Conservation (phyloP, 192 early-diverging fungal genomes). For the Podila minutissima region DNA sequence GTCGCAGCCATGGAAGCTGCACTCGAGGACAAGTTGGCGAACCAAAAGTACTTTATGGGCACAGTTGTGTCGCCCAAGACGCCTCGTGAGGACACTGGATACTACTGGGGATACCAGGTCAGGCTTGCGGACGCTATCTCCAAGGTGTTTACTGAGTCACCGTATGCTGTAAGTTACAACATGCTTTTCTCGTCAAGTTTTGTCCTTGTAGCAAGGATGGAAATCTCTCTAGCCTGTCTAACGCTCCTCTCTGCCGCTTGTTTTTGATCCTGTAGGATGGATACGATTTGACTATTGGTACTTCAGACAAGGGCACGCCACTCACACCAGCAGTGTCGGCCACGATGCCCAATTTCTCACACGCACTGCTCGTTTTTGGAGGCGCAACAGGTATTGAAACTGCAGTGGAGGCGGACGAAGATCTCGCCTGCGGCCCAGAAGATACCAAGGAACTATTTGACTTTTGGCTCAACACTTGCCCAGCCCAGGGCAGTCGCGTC, state of each 20-base stretch:
- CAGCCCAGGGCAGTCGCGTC: constrained; percentile 65
- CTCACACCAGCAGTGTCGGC: constrained; percentile 14
- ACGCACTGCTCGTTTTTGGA: constrained; percentile 74
- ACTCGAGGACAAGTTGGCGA: constrained; percentile 24
- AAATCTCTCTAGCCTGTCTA: too few species aligned
- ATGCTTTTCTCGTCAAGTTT: background rate
- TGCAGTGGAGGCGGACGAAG: constrained; percentile 70
- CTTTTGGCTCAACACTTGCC: constrained; percentile 65
- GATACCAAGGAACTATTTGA: constrained; percentile 72
- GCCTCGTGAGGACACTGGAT: constrained; percentile 66
- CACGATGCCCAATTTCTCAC: constrained; percentile 45
- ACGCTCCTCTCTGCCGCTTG: background rate
- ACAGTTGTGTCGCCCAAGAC: constrained; percentile 66
- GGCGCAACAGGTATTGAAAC: constrained; percentile 72
- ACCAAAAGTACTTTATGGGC: constrained; percentile 57
- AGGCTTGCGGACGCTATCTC: constrained; percentile 67
- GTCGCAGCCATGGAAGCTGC: constrained; percentile 43
- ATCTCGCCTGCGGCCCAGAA: constrained; percentile 60
- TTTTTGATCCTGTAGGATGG: constrained; percentile 50
- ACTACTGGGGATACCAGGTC: constrained; percentile 79
- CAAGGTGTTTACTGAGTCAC: constrained; percentile 67
- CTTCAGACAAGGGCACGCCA: constrained; percentile 55
- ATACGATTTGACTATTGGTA: constrained; percentile 75
- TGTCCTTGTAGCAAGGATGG: too few species aligned
- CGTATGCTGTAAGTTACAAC: constrained; percentile 55